Conservation (phyloP, 23 red algal species). For the Gracilaria gracilis region DNA sequence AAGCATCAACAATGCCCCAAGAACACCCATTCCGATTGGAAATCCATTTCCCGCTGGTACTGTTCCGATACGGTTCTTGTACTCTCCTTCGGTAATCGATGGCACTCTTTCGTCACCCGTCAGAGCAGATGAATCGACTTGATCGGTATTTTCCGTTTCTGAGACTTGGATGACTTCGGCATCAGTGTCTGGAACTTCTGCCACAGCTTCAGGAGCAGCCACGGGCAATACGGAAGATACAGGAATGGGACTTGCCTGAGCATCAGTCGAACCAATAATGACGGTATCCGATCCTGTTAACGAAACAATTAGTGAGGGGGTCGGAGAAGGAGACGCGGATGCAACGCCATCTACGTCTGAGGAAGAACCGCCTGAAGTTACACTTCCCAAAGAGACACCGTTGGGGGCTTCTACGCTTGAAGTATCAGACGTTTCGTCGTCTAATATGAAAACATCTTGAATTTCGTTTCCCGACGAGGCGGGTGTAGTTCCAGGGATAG, state of each 20-base stretch:
- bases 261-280: background rate
- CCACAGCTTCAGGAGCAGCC: constrained; percentile 34
- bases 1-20: constrained; percentile 53
- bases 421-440: background rate
- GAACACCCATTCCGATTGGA: constrained; percentile 62
- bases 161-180: constrained; percentile 22
- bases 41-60: constrained; percentile 56
- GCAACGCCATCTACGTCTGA: background rate
- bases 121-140: constrained; percentile 8
- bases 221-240: background rate
- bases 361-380: background rate
- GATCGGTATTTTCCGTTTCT: constrained; percentile 9
- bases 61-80: constrained; percentile 46
- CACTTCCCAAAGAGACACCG: background rate
- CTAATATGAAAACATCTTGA: background rate
- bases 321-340: constrained; percentile 5
- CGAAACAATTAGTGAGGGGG: constrained; percentile 13
- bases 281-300: constrained; percentile 20
- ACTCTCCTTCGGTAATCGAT: constrained; percentile 39
- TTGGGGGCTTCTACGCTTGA: constrained; percentile 4
- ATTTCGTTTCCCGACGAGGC: background rate
- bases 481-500: constrained; percentile 1
- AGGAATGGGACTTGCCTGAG: constrained; percentile 23
- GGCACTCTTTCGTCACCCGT: constrained; percentile 15
- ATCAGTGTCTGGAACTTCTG: constrained; percentile 13